Evolutionary conservation across 352 stramenopile genomes (phyloP).

Genomic region (Globisporangium sylvaticum): DNA sequence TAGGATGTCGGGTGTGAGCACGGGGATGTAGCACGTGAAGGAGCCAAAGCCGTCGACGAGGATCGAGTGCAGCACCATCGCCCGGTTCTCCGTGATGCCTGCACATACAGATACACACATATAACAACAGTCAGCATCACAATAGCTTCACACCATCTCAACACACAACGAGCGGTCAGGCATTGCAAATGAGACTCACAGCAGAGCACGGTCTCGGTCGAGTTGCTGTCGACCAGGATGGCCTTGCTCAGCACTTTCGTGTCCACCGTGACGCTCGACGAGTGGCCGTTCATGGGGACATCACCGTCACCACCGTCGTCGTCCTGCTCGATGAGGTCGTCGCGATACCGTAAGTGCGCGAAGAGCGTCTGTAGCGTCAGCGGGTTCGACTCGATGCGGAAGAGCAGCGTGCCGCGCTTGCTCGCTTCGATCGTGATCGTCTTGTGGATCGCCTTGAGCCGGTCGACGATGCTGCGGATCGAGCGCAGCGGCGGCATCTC

Average conservation of each 20-base stretch:
- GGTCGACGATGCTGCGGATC: slow-evolving; percentile 67
- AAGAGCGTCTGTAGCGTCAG: slow-evolving; percentile 78
- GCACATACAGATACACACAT: not conserved
- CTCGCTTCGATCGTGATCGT: slow-evolving; percentile 76
- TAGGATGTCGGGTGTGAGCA: slow-evolving; percentile 56
- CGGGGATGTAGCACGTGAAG: slow-evolving; percentile 80
- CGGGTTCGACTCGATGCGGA: slow-evolving; percentile 67
- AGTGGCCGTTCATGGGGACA: slow-evolving; percentile 11
- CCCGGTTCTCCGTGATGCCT: slow-evolving; percentile 76
- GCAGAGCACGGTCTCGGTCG: slow-evolving; percentile 67
- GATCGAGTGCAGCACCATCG: slow-evolving; percentile 78
- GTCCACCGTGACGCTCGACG: slow-evolving; percentile 70
- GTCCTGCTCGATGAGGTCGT: slow-evolving; percentile 65
- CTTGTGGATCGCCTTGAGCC: slow-evolving; percentile 70
- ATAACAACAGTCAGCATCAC: not conserved
- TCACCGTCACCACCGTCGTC: slow-evolving; percentile 25
- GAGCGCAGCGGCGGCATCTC: slow-evolving; percentile 72
- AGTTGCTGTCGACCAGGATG: slow-evolving; percentile 67
- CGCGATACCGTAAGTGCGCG: slow-evolving; percentile 63
- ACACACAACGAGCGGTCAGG: not conserved
- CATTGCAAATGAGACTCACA: slow-evolving; percentile 31
- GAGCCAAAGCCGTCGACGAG: slow-evolving; percentile 72
- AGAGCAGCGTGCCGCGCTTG: slow-evolving; percentile 54
- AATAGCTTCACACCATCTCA: not conserved
- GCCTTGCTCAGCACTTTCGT: slow-evolving; percentile 75